Conservation (phyloP, 495 filamentous ascomycete species). For the Penicillium salamii region DNA sequence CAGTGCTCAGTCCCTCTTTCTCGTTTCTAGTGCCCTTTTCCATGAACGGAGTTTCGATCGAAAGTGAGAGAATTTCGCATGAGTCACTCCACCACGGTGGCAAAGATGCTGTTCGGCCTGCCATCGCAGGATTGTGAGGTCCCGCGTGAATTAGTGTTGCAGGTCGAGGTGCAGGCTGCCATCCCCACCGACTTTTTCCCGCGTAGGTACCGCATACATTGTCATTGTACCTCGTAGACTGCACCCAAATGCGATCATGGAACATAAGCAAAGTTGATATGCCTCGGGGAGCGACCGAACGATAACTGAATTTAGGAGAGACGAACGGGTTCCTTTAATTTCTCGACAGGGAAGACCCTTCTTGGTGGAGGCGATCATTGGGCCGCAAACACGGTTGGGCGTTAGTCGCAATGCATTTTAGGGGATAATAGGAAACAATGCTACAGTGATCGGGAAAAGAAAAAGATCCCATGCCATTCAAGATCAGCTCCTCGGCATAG, state of each 20-base stretch:
- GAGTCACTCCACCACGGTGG: constrained; percentile 14
- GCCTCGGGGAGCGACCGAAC: neutral
- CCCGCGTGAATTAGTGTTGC: neutral
- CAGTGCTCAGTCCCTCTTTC: constrained; percentile 6
- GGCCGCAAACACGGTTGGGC: constrained; percentile 26
- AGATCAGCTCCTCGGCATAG: too few species aligned
- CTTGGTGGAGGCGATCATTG: constrained; percentile 22
- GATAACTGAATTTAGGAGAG: neutral
- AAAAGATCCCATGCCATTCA: too few species aligned
- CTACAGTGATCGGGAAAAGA: too few species aligned
- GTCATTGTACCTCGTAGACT: constrained; percentile 13
- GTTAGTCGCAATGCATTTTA: constrained; percentile 1
- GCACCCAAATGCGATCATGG: neutral
- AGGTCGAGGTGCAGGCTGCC: constrained; percentile 11
- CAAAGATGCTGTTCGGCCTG: constrained; percentile 6
- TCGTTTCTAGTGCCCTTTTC: constrained; percentile 6
- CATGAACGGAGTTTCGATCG: neutral
- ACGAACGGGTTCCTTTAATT: constrained; percentile 1
- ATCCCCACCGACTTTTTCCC: constrained; percentile 27
- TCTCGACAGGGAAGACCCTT: constrained; percentile 6
- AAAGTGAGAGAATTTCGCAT: neutral
- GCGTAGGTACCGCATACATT: constrained; percentile 18
- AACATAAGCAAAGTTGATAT: neutral
- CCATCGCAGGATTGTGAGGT: too few species aligned
- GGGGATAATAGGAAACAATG: constrained; percentile 2